Percentiles rank a stretch among this genome's conserved stretches.
These are phyloP conservation scores for Penicillium maclennaniae DNA, from an alignment of 495 filamentous ascomycete genomes.

Conservation along the genomic window DNA sequence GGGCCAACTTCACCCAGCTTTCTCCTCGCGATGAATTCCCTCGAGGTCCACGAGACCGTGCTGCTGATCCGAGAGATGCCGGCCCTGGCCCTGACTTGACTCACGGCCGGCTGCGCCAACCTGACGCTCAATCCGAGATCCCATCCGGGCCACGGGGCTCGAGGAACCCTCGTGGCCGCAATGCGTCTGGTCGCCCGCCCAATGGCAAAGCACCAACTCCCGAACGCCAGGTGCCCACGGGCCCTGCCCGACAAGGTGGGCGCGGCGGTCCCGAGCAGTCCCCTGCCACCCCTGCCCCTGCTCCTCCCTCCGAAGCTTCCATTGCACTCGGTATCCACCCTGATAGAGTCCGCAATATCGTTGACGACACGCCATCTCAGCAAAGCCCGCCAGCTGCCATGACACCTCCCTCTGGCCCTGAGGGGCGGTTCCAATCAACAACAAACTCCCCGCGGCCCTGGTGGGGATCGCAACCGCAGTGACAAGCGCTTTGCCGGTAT, in stretches of 20 bases:
- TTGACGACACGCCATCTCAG: conserved; percentile 12
- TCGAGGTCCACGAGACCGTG: conserved; percentile 39
- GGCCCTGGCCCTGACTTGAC: conserved; percentile 41
- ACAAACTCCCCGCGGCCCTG: conserved; percentile 29
- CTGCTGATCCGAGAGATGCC: conserved; percentile 28
- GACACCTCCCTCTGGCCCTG: conserved; percentile 40
- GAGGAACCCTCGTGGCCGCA: conserved; percentile 18
- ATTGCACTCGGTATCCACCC: conserved; percentile 46
- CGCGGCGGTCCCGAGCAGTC: conserved; percentile 28
- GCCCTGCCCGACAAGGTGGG: conserved; percentile 33
- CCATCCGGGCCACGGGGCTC: conserved; percentile 68
- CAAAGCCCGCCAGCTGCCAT: conserved; percentile 20
- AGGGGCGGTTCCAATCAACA: conserved; percentile 25
- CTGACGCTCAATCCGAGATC: conserved; percentile 54
- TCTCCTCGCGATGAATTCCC: conserved; percentile 37
- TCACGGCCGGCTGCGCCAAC: conserved; percentile 51
- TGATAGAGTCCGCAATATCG: conserved; percentile 41
- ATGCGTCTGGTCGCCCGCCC: conserved; percentile 21
- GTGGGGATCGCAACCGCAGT: conserved; percentile 37
- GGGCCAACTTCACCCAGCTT: conserved; percentile 20
- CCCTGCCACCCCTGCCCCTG: conserved; percentile 19
- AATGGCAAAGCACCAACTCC: conserved; percentile 21
- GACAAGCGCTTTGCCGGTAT: conserved; percentile 44
- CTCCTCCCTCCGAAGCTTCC: conserved; percentile 23
- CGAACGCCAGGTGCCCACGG: conserved; percentile 38